These are phyloP conservation scores for Candida jianshihensis DNA, from an alignment of 805 yeast species.

Conservation along the genomic window DNA sequence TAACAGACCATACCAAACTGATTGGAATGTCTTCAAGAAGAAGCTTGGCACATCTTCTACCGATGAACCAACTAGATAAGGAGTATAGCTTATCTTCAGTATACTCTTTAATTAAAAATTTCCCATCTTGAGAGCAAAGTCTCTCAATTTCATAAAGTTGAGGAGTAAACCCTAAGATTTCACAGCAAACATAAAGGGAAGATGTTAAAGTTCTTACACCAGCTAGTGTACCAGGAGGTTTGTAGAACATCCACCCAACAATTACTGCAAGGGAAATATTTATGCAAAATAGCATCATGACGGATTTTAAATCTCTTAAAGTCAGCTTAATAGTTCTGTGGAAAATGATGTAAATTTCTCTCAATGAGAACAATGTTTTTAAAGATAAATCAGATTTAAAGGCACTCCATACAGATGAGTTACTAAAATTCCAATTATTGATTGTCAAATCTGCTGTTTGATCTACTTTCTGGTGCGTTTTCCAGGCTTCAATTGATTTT, in stretches of 20 bases:
- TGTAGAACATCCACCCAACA: conserved; percentile 73
- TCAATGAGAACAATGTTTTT: conserved; percentile 29
- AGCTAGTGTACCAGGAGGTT: conserved; percentile 49
- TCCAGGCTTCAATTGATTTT: conserved; percentile 10
- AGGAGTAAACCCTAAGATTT: conserved; percentile 49
- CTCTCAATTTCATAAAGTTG: conserved; percentile 53
- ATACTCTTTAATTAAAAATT: conserved; percentile 40
- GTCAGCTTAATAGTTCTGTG: conserved; percentile 41
- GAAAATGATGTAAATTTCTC: conserved; percentile 39
- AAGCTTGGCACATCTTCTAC: conserved; percentile 55
- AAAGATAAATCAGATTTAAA: conserved; percentile 9
- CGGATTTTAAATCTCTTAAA: conserved; percentile 44
- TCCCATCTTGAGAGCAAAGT: conserved; percentile 46
- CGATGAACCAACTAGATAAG: conserved; percentile 17
- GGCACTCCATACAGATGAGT: not conserved
- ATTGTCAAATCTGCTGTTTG: not conserved
- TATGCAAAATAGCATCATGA: conserved; percentile 35
- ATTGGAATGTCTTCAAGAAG: conserved; percentile 63
- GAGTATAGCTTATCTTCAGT: conserved; percentile 17
- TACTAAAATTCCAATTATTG: too few species aligned
- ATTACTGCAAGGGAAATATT: conserved; percentile 45
- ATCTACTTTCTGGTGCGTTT: conserved; percentile 1
- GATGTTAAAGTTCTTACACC: conserved; percentile 60
- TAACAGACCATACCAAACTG: conserved; percentile 48
- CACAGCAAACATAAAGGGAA: conserved; percentile 44